Conservation (phyloP, 2,329 filamentous ascomycete species). For the Paramyrothecium roridum region DNA sequence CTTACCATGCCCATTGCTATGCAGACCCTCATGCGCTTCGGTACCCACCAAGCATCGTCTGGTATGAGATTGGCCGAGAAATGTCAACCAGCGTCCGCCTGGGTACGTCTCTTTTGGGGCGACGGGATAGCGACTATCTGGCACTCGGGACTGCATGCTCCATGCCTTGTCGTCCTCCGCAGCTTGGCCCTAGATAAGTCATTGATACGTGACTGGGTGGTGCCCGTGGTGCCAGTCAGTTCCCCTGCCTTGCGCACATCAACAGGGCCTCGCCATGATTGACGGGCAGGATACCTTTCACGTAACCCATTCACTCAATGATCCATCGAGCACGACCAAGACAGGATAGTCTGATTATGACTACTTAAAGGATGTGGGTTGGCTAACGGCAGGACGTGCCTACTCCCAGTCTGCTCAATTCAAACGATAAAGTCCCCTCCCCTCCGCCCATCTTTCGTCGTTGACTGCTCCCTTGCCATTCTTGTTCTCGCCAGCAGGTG, state of each 20-base stretch:
- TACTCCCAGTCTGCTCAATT: background rate
- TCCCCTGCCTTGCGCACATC: slow-evolving; percentile 16
- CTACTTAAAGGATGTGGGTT: slow-evolving; percentile 24
- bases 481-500: background rate
- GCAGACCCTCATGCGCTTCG: background rate
- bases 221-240: slow-evolving; percentile 10
- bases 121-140: background rate
- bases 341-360: slow-evolving; percentile 11
- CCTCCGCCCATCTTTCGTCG: background rate
- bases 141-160: background rate
- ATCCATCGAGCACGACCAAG: slow-evolving; percentile 2
- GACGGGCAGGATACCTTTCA: slow-evolving; percentile 1
- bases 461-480: background rate
- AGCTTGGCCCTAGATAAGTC: slow-evolving; percentile 17
- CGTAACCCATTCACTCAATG: slow-evolving; percentile 1
- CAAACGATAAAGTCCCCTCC: background rate
- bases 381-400: background rate
- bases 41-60: background rate
- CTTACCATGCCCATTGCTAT: background rate
- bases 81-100: background rate
- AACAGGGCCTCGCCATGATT: slow-evolving; percentile 15
- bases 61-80: background rate
- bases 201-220: slow-evolving; percentile 21
- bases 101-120: background rate
- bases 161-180: background rate